These are phyloP conservation scores for Allium cepa DNA, from an alignment of 106 monocot species.

Conservation along the genomic window DNA sequence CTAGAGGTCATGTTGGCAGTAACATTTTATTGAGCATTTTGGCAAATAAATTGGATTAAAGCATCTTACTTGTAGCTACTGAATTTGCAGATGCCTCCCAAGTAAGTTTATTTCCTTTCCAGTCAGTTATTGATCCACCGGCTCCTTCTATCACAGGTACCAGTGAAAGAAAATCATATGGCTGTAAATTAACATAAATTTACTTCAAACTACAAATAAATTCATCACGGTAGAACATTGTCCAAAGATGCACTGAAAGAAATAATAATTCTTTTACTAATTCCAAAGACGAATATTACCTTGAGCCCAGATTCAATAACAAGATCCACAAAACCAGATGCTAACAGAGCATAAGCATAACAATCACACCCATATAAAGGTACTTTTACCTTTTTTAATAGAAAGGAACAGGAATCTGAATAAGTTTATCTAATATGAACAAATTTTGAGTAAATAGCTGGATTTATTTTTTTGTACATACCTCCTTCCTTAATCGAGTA, in stretches of 20 bases:
- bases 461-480: constrained; percentile 11
- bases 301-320: constrained; percentile 95
- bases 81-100: constrained; percentile 69
- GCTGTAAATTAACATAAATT: constrained; percentile 34
- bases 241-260: no score
- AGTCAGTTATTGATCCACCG: constrained; percentile 92
- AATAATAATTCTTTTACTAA: no score
- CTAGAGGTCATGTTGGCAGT: background rate
- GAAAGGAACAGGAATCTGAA: constrained; percentile 5
- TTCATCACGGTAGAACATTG: no score
- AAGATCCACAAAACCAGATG: constrained; percentile 96
- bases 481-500: constrained; percentile 79
- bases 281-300: constrained; percentile 16
- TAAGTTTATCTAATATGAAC: background rate
- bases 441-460: background rate
- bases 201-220: no score
- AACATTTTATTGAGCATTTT: no score
- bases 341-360: constrained; percentile 95
- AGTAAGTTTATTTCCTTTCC: constrained; percentile 67
- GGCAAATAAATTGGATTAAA: background rate
- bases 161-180: constrained; percentile 89
- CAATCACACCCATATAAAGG: constrained; percentile 97
- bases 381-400: constrained; percentile 68
- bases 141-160: constrained; percentile 97
- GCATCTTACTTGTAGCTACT: constrained; percentile 33